Evolutionary conservation across 805 yeast genomes (phyloP).

Genomic region (Candida boidinii): DNA sequence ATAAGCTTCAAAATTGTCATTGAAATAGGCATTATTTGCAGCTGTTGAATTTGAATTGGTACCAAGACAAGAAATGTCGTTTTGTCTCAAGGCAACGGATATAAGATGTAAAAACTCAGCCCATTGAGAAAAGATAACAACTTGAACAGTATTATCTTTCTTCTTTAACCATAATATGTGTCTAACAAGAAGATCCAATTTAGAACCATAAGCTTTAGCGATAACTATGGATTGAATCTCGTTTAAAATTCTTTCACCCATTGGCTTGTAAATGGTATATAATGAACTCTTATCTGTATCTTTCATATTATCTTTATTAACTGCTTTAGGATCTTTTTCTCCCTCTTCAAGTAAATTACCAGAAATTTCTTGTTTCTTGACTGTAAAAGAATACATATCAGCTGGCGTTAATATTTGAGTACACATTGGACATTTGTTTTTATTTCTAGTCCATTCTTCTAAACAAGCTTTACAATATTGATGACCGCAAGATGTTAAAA

Average conservation of each 20-base stretch:
- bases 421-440: slow-evolving; percentile 74
- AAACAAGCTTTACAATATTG: slow-evolving; percentile 80
- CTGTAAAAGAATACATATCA: slow-evolving; percentile 66
- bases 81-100: slow-evolving; percentile 53
- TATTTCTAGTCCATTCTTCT: slow-evolving; percentile 52
- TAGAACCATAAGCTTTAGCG: slow-evolving; percentile 63
- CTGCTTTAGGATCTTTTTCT: slow-evolving; percentile 4
- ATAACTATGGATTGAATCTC: slow-evolving; percentile 38
- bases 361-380: slow-evolving; percentile 40
- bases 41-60: slow-evolving; percentile 30
- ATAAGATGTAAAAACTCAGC: slow-evolving; percentile 60
- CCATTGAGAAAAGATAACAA: slow-evolving; percentile 89
- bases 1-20: too few relatives aligned
- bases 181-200: slow-evolving; percentile 73
- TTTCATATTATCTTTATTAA: not conserved
- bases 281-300: slow-evolving; percentile 17
- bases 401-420: slow-evolving; percentile 38
- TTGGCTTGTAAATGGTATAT: slow-evolving; percentile 35
- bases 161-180: slow-evolving; percentile 58
- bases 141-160: slow-evolving; percentile 58
- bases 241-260: slow-evolving; percentile 31
- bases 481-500: slow-evolving; percentile 88
- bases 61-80: slow-evolving; percentile 50
- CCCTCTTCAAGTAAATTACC: slow-evolving; percentile 34
- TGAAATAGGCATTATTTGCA: slow-evolving; percentile 16